Conservation (phyloP, 257 asterid genomes). For the Galeopsis tetrahit region DNA sequence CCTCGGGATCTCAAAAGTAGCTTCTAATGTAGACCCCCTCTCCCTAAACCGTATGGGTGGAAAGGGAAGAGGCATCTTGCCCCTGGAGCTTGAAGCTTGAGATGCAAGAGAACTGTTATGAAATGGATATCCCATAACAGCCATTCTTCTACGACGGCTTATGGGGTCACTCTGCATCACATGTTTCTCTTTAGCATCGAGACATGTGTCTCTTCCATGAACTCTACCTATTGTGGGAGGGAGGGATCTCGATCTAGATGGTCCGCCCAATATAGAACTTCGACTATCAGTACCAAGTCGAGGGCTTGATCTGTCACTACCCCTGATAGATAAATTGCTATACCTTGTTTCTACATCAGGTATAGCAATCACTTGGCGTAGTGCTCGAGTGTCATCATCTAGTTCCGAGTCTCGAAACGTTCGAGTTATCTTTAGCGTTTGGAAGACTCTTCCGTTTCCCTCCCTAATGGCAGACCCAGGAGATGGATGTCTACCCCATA, state of each 20-base stretch:
- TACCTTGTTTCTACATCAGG: constrained; percentile 44
- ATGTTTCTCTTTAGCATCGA: constrained; percentile 35
- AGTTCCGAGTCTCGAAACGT: constrained; percentile 50
- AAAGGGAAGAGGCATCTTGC: constrained; percentile 41
- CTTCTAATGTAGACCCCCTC: constrained; percentile 42
- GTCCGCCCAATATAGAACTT: constrained; percentile 36
- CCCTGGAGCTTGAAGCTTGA: constrained; percentile 46
- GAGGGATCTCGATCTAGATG: constrained; percentile 53
- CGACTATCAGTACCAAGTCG: constrained; percentile 35
- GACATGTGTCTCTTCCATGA: constrained; percentile 32
- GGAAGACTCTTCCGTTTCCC: constrained; percentile 56
- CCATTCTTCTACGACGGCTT: constrained; percentile 36
- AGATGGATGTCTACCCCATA: constrained; percentile 38
- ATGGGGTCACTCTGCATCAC: constrained; percentile 33
- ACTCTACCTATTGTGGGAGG: constrained; percentile 47
- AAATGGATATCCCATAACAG: constrained; percentile 40
- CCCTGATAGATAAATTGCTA: constrained; percentile 31
- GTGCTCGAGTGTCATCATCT: constrained; percentile 47
- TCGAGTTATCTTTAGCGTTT: constrained; percentile 68
- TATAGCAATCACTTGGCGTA: constrained; percentile 65
- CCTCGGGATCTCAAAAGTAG: constrained; percentile 42
- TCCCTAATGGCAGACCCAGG: constrained; percentile 50
- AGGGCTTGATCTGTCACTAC: constrained; percentile 31
- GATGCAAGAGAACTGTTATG: constrained; percentile 34
- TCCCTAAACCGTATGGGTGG: constrained; percentile 34